Conservation (phyloP, 768 basidiomycete genomes). For the Leccinum variicolor region DNA sequence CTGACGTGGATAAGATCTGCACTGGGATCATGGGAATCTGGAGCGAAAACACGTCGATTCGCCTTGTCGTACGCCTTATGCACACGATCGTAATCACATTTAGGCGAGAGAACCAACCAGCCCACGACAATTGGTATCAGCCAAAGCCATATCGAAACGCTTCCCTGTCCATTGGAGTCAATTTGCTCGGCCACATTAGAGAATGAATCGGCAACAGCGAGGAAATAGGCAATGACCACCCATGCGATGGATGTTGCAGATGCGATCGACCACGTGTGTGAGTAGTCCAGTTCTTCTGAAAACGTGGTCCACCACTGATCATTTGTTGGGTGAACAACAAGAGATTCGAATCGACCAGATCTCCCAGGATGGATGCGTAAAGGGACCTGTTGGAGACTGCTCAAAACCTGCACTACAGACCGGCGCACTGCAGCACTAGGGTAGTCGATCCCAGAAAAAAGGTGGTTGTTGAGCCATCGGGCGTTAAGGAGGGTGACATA, state of each 20-base stretch:
- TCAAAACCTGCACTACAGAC: conserved; percentile 33
- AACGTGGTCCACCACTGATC: conserved; percentile 41
- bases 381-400: conserved; percentile 42
- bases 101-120: conserved; percentile 40
- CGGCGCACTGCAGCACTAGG: conserved; percentile 8
- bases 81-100: conserved; percentile 35
- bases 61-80: conserved; percentile 12
- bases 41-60: conserved; percentile 2
- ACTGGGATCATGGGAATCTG: background rate
- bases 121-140: conserved; percentile 39
- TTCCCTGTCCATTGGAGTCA: conserved; percentile 34
- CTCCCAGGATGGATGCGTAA: conserved; percentile 29
- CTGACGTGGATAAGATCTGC: background rate
- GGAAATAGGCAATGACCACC: conserved; percentile 41
- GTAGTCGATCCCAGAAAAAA: conserved; percentile 30
- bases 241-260: conserved; percentile 39
- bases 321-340: conserved; percentile 41
- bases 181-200: conserved; percentile 17
- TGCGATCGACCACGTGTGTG: conserved; percentile 39
- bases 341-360: conserved; percentile 34
- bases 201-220: conserved; percentile 16
- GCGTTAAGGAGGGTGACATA: conserved; percentile 41
- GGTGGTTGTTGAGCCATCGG: conserved; percentile 37
- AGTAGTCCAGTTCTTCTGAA: conserved; percentile 33
- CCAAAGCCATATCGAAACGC: conserved; percentile 43